Percentiles rank a stretch among this genome's conserved stretches.
phyloP scores from a whole-genome alignment of 2,329 filamentous ascomycete genomes.

The Lachnellula cervina region DNA sequence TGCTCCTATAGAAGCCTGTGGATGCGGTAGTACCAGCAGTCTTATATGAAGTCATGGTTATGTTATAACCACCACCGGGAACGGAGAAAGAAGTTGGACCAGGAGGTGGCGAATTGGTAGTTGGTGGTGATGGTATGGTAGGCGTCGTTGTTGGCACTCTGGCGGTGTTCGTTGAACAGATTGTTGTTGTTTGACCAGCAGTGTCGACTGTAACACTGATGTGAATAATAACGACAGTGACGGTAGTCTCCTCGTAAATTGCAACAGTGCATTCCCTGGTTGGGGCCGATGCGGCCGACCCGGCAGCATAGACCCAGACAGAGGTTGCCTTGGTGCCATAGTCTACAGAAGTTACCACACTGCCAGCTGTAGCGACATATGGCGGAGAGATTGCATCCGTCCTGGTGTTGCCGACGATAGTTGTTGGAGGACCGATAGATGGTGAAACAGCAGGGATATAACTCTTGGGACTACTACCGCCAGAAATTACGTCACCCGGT shows the following conservation, averaged over 20 bases:
- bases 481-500: too few species aligned
- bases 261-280: constrained; percentile 15
- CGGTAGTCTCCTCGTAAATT: constrained; percentile 10
- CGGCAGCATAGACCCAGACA: constrained; percentile 18
- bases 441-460: too few species aligned
- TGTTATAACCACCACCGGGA: not conserved
- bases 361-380: constrained; percentile 4
- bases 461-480: too few species aligned
- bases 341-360: constrained; percentile 11
- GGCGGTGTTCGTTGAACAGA: constrained; percentile 5
- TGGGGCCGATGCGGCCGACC: not conserved
- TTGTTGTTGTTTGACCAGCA: constrained; percentile 1
- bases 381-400: not conserved
- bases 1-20: not conserved
- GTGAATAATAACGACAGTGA: constrained; percentile 11
- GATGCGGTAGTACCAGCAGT: not conserved
- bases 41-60: not conserved
- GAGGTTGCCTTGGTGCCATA: constrained; percentile 6
- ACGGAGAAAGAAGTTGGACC: too few species aligned
- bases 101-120: not conserved
- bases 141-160: not conserved
- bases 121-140: not conserved
- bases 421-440: too few species aligned
- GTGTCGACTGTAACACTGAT: constrained; percentile 10
- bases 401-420: too few species aligned